Base-by-base conservation (phyloP, 352 stramenopile species). In the Blastocystis sp. region DNA sequence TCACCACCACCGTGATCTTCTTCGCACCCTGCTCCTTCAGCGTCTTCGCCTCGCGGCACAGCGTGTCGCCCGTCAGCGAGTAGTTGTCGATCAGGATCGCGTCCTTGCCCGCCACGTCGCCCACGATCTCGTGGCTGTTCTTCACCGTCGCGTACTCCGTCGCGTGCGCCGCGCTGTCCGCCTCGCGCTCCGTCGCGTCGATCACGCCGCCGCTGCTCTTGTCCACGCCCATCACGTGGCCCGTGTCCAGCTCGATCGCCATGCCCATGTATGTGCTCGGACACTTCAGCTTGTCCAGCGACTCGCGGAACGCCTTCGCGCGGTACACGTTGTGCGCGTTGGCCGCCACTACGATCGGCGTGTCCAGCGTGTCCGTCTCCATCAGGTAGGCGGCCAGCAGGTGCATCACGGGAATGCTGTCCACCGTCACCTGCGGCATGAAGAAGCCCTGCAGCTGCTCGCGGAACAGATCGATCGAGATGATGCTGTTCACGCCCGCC, bases 401-500 rank as follows among this genome's bases (percentile, higher is more conserved):
- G 24, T 87, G 77, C 62, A 74, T 87, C 42, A 87, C 77, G 17
- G 62, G 77, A 57, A 87, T 77, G 43, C 65, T 87, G 43, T 87
- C 77, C 62, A 87, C 62, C 3, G 77, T 59, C 17, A 87, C 59
- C 40, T 59, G 10, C 24, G 77, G 62, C 42, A 59, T 79, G n/a
- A 76, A 87, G 77, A 87, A 87, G n/a, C 77, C 77, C 45, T 87
- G 65, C 28, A 87, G 62, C 60, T 92, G 89, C 34, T 89, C 92
- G 84, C 92, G 93, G 87, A 95, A 93, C 10, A 95, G 89, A 89
- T 95, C 93, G 45, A 95, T 87, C 40, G 91, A 92, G 66, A 95
- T 94, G 34, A 95, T 90, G 54, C 91, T 90, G 90, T 95, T 93
- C 0, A 95, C 92, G 28, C 93, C 93, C 90, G 95, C 93, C 71